phyloP scores from a whole-genome alignment of 306 rosid genomes.

The Ammopiptanthus mongolicus region DNA sequence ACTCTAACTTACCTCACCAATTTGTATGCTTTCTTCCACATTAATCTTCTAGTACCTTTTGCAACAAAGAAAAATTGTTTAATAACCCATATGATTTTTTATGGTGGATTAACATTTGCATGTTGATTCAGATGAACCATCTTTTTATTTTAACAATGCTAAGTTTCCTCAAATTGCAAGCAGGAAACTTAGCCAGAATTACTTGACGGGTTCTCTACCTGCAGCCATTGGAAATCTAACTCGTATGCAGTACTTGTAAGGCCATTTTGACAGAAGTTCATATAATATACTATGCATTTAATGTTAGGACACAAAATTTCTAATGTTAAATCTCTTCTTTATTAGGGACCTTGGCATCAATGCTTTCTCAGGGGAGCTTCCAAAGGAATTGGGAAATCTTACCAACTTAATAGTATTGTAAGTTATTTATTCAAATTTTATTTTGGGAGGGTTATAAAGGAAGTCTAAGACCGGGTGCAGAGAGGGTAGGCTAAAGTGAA shows the following conservation, averaged over 20 bases:
- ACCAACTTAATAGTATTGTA: slow-evolving; percentile 41
- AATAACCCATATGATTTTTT: background rate
- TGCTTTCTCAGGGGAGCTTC: slow-evolving; percentile 67
- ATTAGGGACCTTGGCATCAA: slow-evolving; percentile 57
- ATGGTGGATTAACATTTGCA: background rate
- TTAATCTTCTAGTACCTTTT: background rate
- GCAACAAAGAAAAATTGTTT: background rate
- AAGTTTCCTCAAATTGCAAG: slow-evolving; percentile 1
- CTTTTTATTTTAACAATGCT: background rate
- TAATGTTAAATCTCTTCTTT: background rate
- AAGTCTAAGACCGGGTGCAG: background rate
- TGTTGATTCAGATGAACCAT: background rate
- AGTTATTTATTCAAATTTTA: slow-evolving; percentile 11
- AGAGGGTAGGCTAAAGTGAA: background rate
- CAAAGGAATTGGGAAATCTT: slow-evolving; percentile 66
- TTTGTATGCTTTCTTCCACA: slow-evolving; percentile 45
- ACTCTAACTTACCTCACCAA: slow-evolving; percentile 53
- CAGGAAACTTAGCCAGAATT: slow-evolving; percentile 59
- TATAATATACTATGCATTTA: background rate
- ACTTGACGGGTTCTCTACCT: slow-evolving; percentile 63
- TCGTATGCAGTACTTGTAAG: slow-evolving; percentile 67
- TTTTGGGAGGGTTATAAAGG: background rate
- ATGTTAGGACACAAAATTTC: background rate
- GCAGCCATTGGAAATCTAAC: slow-evolving; percentile 60
- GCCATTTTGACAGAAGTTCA: background rate